A percentile compares a stretch with the other conserved stretches of the same genome.
Conservation (phyloP, 371 early-diverging fungal species). For the Conidiobolus incongruus region DNA sequence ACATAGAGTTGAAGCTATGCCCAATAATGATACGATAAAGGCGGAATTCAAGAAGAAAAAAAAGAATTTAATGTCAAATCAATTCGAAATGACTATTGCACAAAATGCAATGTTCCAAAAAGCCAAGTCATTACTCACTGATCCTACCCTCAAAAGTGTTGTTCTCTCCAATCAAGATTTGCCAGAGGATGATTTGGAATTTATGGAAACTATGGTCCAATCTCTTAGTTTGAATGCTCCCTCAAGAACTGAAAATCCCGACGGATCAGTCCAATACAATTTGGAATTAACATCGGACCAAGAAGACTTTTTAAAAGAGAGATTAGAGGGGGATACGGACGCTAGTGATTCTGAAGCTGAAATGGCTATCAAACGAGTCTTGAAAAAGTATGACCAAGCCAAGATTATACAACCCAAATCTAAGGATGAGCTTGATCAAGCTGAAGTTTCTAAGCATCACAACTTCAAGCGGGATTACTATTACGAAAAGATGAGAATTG, state of each 20-base stretch:
- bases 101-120: neutral
- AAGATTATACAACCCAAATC: slow-evolving; percentile 11
- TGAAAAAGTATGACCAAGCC: slow-evolving; percentile 28
- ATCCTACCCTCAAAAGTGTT: neutral
- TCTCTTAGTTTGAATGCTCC: neutral
- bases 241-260: neutral
- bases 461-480: slow-evolving; percentile 55
- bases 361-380: slow-evolving; percentile 8
- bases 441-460: slow-evolving; percentile 21
- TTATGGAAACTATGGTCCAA: neutral
- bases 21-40: slow-evolving; percentile 8
- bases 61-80: neutral
- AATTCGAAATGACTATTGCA: neutral
- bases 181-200: neutral
- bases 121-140: neutral
- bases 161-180: neutral
- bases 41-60: slow-evolving; percentile 2
- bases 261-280: too few species aligned
- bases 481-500: slow-evolving; percentile 42
- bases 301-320: too few species aligned
- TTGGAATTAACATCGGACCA: too few species aligned
- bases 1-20: slow-evolving; percentile 31
- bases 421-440: slow-evolving; percentile 22
- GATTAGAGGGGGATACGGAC: slow-evolving; percentile 5
- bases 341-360: slow-evolving; percentile 16